Conservation (phyloP, 1,284 basidiomycete genomes). For the Tilletia walkeri region DNA sequence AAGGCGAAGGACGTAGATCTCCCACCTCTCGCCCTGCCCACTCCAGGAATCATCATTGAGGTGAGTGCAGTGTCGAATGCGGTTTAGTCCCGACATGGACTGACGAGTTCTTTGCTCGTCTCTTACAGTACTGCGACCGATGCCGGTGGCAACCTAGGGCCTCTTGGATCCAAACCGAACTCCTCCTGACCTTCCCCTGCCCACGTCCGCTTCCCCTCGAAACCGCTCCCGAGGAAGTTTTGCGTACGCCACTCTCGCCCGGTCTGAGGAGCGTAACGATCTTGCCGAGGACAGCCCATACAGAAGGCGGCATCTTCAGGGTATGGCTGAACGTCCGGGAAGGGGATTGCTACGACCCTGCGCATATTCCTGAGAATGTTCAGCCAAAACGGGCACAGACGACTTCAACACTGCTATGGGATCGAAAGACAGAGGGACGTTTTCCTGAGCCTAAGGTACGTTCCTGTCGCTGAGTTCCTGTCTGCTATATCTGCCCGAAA, state of each 20-base stretch:
- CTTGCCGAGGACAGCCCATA: constrained; percentile 19
- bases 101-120: background rate
- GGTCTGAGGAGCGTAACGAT: constrained; percentile 17
- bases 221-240: background rate
- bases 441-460: constrained; percentile 31
- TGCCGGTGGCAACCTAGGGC: constrained; percentile 29
- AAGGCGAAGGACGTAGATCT: too few species aligned
- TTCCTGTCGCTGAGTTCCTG: background rate
- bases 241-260: background rate
- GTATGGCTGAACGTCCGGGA: constrained; percentile 21
- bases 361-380: background rate
- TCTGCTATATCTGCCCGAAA: too few species aligned
- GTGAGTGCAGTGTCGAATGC: background rate
- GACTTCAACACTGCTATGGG: constrained; percentile 20
- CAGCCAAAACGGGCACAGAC: background rate
- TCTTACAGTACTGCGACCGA: constrained; percentile 27
- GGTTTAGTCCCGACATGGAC: background rate
- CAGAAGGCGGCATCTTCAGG: constrained; percentile 25
- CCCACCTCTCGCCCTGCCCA: background rate
- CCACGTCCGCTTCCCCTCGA: constrained; percentile 3
- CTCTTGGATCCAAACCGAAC: constrained; percentile 27
- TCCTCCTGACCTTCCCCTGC: constrained; percentile 24
- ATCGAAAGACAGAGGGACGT: constrained; percentile 24
- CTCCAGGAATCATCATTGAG: constrained; percentile 14
- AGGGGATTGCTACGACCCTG: background rate